Base-by-base conservation (phyloP, 148 eudicot species). In the Dianthus caryophyllus region DNA sequence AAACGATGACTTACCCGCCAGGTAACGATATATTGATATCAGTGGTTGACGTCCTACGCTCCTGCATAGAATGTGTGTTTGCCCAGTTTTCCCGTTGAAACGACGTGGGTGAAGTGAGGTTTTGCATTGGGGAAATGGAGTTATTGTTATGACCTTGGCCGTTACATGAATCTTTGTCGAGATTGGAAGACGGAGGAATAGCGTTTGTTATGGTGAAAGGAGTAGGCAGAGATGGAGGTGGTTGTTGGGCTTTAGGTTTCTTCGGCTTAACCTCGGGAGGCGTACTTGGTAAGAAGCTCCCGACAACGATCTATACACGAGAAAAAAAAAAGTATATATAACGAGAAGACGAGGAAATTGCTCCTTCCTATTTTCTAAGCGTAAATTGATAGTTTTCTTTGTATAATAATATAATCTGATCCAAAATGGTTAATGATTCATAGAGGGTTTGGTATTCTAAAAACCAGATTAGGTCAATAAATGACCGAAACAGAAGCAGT, bases 1-100 rank as follows among this genome's bases (percentile, higher is more conserved):
- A n/a, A n/a, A n/a, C 1, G 21, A 36, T 38, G 22, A 1, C 55
- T 75, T 81, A 81, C 81, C 81, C 78, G 59, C 76, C 81, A 24
- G 78, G 86, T 76, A 82, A 76, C 67, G 83, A 74, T 22, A 79
- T 79, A 46, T 79, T 82, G 54, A 79, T 82, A 53, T 79, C 86
- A 5, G 83, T 77, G 39, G 83, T 51, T 13, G 83, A 64, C 14
- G 67, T 61, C 70, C 83, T 79, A 16, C 75, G 68, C 51, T 77
- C 77, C 30, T 76, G 85, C 81, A 79, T 68, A 25, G 72, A 46
- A 61, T 70, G 80, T 53, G 78, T 24, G 71, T 60, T 65, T 14
- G 75, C 79, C 83, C 83, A 76, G 41, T 69, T 59, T 15, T 82
- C 81, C 64, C 77, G 64, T 29, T 68, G 81, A 65, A 51, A 76